These are phyloP conservation scores for Carex scoparia DNA, from an alignment of 176 grass and related monocot genomes.

Conservation along the genomic window DNA sequence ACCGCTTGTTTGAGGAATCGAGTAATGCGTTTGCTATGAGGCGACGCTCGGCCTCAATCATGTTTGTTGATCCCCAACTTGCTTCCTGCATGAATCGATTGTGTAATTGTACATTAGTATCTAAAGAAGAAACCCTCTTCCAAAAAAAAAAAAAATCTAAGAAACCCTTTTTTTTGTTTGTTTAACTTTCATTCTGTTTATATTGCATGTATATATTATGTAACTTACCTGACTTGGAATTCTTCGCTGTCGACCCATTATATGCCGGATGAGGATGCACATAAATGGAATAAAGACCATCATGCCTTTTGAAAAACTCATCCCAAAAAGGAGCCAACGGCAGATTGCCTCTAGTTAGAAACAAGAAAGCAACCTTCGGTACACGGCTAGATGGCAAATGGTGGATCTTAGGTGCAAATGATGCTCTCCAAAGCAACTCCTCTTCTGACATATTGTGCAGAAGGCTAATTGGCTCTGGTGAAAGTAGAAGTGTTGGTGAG, in stretches of 20 bases:
- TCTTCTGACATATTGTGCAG: conserved; percentile 56
- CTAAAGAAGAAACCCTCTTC: too few relatives aligned
- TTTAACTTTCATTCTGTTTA: background rate
- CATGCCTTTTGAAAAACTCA: conserved; percentile 56
- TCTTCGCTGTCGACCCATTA: conserved; percentile 17
- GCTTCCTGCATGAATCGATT: conserved; percentile 14
- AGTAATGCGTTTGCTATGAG: conserved; percentile 37
- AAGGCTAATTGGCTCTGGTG: background rate
- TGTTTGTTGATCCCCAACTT: conserved; percentile 27
- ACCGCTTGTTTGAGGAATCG: conserved; percentile 35
- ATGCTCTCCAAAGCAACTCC: conserved; percentile 55
- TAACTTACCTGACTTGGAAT: conserved; percentile 35
- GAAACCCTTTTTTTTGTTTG: background rate
- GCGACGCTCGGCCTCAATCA: conserved; percentile 37
- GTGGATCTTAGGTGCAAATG: conserved; percentile 39
- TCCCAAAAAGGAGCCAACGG: conserved; percentile 68
- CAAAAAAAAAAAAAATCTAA: too few relatives aligned
- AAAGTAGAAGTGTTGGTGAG: background rate
- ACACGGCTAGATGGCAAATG: conserved; percentile 22
- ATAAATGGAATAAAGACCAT: conserved; percentile 59
- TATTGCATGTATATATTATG: background rate
- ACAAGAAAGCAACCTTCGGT: conserved; percentile 74
- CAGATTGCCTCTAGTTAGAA: conserved; percentile 43
- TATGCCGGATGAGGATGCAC: conserved; percentile 52
- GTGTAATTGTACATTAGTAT: background rate